Base-by-base conservation (phyloP, 306 rosid species). In the Cercis canadensis region DNA sequence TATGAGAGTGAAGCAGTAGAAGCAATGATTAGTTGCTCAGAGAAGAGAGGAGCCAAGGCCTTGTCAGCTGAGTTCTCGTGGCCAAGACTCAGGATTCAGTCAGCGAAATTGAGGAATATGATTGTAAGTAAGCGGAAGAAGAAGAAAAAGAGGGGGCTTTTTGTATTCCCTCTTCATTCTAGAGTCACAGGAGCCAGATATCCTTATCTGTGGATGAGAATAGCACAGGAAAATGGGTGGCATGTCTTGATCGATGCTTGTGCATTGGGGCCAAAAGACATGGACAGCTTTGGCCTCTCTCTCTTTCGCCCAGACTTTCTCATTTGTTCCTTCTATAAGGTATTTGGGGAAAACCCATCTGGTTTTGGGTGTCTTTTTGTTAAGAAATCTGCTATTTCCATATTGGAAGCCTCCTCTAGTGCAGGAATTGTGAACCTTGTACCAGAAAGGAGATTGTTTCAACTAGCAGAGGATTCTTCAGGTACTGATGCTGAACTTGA, bases 191-290 rank as follows among this genome's bases (percentile, higher is more conserved):
- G 98, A 72, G 77, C 96, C 3, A 84, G 96, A 33, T 94, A 94
- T 69, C 97, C 98, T 60, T 94, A 90, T 62, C 60, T 90, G 0
- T 94, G 97, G 98, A 86, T 90, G 87, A 89, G 85, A 37, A 65
- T 88, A 41, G 98, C 98, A 2, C 94, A 90, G 73, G 98, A 94
- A 40, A 87, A 90, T 66, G 92, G 89, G 21, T 94, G 97, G 97
- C 90, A 94, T 78, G 84, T 90, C 5, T 69, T 93, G 75, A 82
- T 93, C 21, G 98, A 93, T 76, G 97, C 94, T 55, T 93, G 97
- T 81, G 92, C 92, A 65, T 66, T 90, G 44, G 97, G 97, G 33
- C 94, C 98, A 5, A 93, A 93, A 67, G 97, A 93, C 60, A 90
- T 84, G 98, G 94, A 90, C 54, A 84, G 92, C 80, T 83, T 94